Percentiles rank a stretch among this genome's conserved stretches.
Conservation (phyloP, 345 rosid species). For the Mangifera indica region DNA sequence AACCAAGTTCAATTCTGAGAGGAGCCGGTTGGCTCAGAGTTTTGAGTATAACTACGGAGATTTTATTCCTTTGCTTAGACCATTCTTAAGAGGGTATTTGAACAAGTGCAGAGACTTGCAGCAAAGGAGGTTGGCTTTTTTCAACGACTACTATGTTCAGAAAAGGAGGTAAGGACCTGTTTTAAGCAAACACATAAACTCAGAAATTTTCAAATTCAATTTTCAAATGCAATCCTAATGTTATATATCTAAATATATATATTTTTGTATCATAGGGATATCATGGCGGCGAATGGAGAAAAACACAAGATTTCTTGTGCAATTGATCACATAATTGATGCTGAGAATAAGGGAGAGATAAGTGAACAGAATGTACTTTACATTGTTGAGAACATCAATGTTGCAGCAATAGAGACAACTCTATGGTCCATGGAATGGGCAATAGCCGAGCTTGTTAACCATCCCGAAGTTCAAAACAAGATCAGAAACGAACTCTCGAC, state of each 20-base stretch:
- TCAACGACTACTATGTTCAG: conserved; percentile 46
- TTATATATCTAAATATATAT: too few relatives aligned
- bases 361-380: conserved; percentile 59
- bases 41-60: conserved; percentile 69
- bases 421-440: conserved; percentile 80
- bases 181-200: too few relatives aligned
- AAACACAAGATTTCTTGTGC: conserved; percentile 51
- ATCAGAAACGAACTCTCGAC: conserved; percentile 44
- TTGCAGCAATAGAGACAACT: conserved; percentile 68
- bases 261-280: conserved; percentile 30
- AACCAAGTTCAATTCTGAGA: conserved; percentile 53
- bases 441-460: conserved; percentile 61
- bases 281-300: conserved; percentile 48
- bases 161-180: conserved; percentile 38
- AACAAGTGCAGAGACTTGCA: conserved; percentile 63
- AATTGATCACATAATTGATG: conserved; percentile 58
- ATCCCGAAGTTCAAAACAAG: conserved; percentile 47
- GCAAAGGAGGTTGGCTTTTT: conserved; percentile 50
- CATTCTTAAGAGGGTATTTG: conserved; percentile 60
- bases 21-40: conserved; percentile 61
- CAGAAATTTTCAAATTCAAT: not conserved
- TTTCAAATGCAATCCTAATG: not conserved
- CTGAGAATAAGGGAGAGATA: conserved; percentile 57
- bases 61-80: conserved; percentile 59
- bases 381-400: conserved; percentile 68